Conservation (phyloP, 129 eudicot species). For the Saposhnikovia divaricata region DNA sequence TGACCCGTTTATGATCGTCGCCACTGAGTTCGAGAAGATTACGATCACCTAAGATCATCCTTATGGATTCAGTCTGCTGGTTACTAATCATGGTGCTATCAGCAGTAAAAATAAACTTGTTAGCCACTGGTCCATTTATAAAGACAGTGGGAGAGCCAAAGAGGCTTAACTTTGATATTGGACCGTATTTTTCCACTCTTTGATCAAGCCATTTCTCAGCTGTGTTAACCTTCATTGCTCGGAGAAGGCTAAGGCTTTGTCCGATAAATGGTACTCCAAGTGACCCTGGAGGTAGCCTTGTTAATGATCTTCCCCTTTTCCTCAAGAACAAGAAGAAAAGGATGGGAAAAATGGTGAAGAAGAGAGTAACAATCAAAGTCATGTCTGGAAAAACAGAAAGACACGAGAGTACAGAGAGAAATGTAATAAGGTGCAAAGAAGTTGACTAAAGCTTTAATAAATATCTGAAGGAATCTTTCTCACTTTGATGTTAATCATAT, state of each 20-base stretch:
- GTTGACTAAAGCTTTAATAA: no score
- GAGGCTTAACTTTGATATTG: slow-evolving; percentile 27
- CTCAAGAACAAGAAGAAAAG: slow-evolving; percentile 5
- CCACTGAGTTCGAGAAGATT: slow-evolving; percentile 24
- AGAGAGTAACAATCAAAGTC: not conserved
- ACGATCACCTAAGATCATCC: slow-evolving; percentile 25
- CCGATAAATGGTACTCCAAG: slow-evolving; percentile 31
- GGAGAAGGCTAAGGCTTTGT: slow-evolving; percentile 24
- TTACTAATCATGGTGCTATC: slow-evolving; percentile 20
- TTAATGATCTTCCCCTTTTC: not conserved
- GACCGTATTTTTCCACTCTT: slow-evolving; percentile 28
- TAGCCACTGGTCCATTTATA: slow-evolving; percentile 33
- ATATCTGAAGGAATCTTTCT: no score
- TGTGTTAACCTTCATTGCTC: slow-evolving; percentile 26
- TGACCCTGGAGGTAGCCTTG: slow-evolving; percentile 28
- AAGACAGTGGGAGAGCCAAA: slow-evolving; percentile 33
- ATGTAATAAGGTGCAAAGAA: no score
- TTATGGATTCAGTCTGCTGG: slow-evolving; percentile 29
- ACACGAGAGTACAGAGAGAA: no score
- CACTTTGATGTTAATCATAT: no score
- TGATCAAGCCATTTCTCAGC: slow-evolving; percentile 29
- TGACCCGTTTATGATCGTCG: slow-evolving; percentile 34
- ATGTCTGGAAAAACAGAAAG: not conserved
- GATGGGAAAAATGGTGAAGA: slow-evolving; percentile 16
- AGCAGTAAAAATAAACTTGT: slow-evolving; percentile 30